A percentile compares a stretch with the other conserved stretches of the same genome.
These are phyloP conservation scores for Picea engelmannii DNA, from an alignment of 83 land plant genomes.

Conservation along the genomic window DNA sequence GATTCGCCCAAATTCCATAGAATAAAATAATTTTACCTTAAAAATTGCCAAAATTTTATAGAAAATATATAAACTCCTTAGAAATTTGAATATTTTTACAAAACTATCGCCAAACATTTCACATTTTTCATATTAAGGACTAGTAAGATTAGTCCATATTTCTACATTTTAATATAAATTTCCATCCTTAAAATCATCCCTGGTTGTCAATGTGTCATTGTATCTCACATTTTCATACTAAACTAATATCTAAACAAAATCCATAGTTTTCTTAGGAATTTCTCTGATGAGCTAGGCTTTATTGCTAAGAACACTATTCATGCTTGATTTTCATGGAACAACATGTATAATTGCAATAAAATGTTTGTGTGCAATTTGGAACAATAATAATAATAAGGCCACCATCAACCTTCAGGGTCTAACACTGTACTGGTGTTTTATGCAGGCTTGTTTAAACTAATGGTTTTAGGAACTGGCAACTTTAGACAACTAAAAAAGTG, in stretches of 20 bases:
- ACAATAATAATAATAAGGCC: not conserved
- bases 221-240: no score
- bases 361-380: not conserved
- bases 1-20: no score
- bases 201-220: not conserved
- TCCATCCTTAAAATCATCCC: no score
- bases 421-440: not conserved
- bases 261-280: not conserved
- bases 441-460: not conserved
- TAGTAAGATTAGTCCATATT: no score
- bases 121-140: no score
- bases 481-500: not conserved
- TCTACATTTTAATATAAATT: no score
- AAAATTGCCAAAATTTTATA: no score
- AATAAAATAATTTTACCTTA: no score
- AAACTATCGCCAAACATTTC: no score
- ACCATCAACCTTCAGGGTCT: not conserved
- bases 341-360: not conserved
- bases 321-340: not conserved
- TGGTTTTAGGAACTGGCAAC: no score
- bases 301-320: not conserved
- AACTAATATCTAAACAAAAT: not conserved
- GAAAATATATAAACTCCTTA: no score
- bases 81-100: no score
- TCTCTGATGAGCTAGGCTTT: not conserved